These are phyloP conservation scores for Choiromyces venosus DNA, from an alignment of 495 filamentous ascomycete genomes.

Conservation along the genomic window DNA sequence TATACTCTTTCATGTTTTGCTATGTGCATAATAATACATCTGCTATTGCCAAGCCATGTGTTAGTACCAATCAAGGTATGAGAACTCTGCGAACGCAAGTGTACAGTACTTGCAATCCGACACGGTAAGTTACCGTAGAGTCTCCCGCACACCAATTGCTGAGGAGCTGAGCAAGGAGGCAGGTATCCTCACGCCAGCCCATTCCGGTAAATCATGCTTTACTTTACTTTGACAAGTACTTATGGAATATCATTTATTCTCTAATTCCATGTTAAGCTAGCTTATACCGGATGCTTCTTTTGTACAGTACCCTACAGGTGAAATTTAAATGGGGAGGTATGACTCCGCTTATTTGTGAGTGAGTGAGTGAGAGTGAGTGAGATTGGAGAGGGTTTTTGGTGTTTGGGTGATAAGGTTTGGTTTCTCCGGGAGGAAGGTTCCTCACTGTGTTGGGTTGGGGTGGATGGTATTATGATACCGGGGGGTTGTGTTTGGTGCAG, in stretches of 20 bases:
- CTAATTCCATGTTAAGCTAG: background rate
- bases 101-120: too few relatives aligned
- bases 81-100: too few relatives aligned
- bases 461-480: background rate
- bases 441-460: background rate
- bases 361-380: background rate
- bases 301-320: background rate
- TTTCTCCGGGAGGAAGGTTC: background rate
- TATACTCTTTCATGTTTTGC: too few relatives aligned
- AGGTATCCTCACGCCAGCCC: background rate
- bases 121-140: too few relatives aligned
- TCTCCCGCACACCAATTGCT: too few relatives aligned
- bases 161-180: too few relatives aligned
- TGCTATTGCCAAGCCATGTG: too few relatives aligned
- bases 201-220: background rate
- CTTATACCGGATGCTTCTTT: background rate
- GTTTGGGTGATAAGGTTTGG: too few relatives aligned
- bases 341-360: background rate
- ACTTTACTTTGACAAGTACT: too few relatives aligned
- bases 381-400: background rate
- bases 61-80: too few relatives aligned
- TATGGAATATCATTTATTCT: background rate
- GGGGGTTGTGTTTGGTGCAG: background rate
- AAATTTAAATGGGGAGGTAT: background rate
- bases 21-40: too few relatives aligned